phyloP scores from a whole-genome alignment of 2,329 filamentous ascomycete species.

The Colletotrichum sidae region DNA sequence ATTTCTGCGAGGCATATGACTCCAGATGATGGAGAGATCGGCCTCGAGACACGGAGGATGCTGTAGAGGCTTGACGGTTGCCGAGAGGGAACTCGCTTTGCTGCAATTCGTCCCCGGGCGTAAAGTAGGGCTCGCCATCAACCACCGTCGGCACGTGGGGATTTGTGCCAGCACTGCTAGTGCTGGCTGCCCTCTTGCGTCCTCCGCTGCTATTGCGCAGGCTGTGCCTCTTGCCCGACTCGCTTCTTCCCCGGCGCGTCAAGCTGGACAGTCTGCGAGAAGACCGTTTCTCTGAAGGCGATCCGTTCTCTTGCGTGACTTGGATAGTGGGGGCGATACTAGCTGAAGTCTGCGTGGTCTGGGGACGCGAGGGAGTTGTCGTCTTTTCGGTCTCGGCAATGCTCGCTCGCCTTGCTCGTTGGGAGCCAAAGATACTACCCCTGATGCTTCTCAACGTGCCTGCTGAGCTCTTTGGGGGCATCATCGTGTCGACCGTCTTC shows the following conservation, averaged over 20 bases:
- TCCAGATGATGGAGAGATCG: slow-evolving; percentile 58
- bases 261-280: slow-evolving; percentile 48
- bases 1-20: slow-evolving; percentile 57
- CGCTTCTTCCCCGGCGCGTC: slow-evolving; percentile 55
- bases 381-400: slow-evolving; percentile 52
- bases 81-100: slow-evolving; percentile 57
- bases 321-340: slow-evolving; percentile 77
- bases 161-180: slow-evolving; percentile 52
- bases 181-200: slow-evolving; percentile 53
- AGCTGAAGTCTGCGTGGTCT: slow-evolving; percentile 56
- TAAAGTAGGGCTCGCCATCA: slow-evolving; percentile 65
- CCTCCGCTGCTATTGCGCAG: slow-evolving; percentile 64
- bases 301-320: slow-evolving; percentile 74
- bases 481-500: slow-evolving; percentile 59
- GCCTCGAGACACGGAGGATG: slow-evolving; percentile 56
- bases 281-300: slow-evolving; percentile 49
- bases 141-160: slow-evolving; percentile 55
- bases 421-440: slow-evolving; percentile 82
- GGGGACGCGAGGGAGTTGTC: slow-evolving; percentile 44
- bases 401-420: slow-evolving; percentile 55
- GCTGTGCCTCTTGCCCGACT: slow-evolving; percentile 62
- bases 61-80: slow-evolving; percentile 52
- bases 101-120: slow-evolving; percentile 57
- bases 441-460: slow-evolving; percentile 77
- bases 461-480: slow-evolving; percentile 72